Evolutionary conservation across 2,329 filamentous ascomycete genomes (phyloP), one percentile per base, ranked within the genome.

Genomic region (Fonsecaea pugnacius): DNA sequence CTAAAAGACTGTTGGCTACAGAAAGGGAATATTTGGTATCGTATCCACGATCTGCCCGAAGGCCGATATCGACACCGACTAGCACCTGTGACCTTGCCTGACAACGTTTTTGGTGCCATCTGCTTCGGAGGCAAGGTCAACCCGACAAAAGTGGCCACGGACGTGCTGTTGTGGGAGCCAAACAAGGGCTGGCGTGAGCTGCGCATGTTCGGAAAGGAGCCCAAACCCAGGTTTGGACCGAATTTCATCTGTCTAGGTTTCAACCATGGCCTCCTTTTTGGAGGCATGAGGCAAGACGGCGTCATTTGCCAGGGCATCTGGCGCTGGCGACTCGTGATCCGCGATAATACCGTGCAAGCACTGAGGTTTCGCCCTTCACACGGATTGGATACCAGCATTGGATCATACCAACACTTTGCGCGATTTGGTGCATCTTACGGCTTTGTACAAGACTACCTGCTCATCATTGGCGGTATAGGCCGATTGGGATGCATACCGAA

Each of bases 1-100:
- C 79, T 91, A 40, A 79, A 80, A 38, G 91, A 95, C 74, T 92
- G 90, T 70, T 97, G 91, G 91, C 70, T 92, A 2, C 85, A 89
- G 67, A 81, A 84, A 60, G 83, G 84, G 58, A 80, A 81, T 38
- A 74, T 71, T 8, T 96, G 92, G 92, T 80, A 82, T 63, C 82
- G 80, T 67, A 83, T 86, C 14, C 81, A 88, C 64, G 83, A 86
- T 70, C 79, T 96, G 16, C 88, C 89, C 0, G 72, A 80, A 21
- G 84, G 89, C 10, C 81, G 92, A 24, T 96, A 90, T 76, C 83
- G 93, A 60, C 93, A 96, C 73, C 85, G 86, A 62, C 84, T 88
- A 33, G 80, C 87, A 10, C 73, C 75, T 14, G 72, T 86, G 38
- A 71, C 72, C 38, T 58, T 79, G 21, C 69, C 70, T 5, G 64